These are phyloP conservation scores for Fusarium bulbicola DNA, from an alignment of 2,329 filamentous ascomycete genomes.

Conservation along the genomic window DNA sequence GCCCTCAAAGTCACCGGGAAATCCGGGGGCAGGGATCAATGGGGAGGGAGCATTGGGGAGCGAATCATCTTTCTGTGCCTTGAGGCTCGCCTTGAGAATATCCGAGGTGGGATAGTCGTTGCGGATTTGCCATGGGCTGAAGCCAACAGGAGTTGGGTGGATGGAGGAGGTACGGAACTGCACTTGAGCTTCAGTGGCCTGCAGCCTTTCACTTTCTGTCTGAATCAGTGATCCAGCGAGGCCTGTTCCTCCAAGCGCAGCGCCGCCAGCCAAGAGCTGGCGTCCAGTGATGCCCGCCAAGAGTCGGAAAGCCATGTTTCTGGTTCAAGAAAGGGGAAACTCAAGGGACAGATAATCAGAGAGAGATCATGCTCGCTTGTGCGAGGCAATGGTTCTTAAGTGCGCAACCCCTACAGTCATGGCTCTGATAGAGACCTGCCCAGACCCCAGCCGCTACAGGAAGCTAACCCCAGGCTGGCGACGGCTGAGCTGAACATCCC, in stretches of 20 bases:
- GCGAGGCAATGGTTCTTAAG: background rate
- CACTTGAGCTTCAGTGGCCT: background rate
- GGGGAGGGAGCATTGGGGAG: background rate
- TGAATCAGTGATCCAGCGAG: background rate
- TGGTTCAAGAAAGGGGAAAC: accelerated
- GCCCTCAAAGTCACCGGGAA: background rate
- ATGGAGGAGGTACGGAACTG: background rate
- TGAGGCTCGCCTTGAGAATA: background rate
- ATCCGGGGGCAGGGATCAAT: background rate
- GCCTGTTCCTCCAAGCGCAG: background rate
- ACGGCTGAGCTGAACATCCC: background rate
- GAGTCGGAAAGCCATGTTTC: background rate
- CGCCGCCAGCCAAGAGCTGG: background rate
- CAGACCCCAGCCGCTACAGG: background rate
- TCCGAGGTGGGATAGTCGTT: background rate
- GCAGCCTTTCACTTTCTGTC: background rate
- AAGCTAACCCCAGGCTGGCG: background rate
- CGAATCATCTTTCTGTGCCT: background rate
- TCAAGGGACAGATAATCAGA: background rate
- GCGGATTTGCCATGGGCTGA: background rate
- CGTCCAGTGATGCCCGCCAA: background rate
- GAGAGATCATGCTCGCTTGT: accelerated
- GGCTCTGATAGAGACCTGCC: background rate
- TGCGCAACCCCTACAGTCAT: background rate
- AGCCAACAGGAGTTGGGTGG: background rate